These are phyloP conservation scores for Raffaelea arxii DNA, from an alignment of 2,329 filamentous ascomycete species.

Conservation along the genomic window DNA sequence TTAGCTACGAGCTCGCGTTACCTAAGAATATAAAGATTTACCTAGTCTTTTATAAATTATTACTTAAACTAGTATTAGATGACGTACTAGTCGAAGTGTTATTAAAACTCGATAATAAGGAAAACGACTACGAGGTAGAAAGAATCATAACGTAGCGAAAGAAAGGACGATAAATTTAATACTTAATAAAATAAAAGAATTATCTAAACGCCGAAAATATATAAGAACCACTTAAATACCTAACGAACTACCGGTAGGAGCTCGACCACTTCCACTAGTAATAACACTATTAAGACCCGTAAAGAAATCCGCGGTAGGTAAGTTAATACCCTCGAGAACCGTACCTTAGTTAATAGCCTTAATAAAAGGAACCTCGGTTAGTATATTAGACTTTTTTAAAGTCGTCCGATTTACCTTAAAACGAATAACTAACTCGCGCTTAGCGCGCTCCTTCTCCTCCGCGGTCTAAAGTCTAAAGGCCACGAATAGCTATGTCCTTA, in stretches of 20 bases:
- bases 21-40: neutral
- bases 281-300: too few species aligned
- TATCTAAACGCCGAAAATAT: neutral
- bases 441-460: neutral
- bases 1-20: neutral
- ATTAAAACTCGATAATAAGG: too few species aligned
- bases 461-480: neutral
- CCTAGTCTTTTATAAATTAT: neutral
- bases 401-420: neutral
- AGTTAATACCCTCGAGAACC: too few species aligned
- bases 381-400: neutral
- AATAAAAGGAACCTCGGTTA: too few species aligned
- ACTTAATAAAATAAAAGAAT: too few species aligned
- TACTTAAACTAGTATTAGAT: neutral
- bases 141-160: neutral
- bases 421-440: neutral
- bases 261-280: too few species aligned
- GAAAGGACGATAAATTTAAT: neutral
- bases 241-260: too few species aligned
- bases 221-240: too few species aligned
- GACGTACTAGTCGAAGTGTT: neutral
- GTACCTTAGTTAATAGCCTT: too few species aligned
- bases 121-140: neutral
- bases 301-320: too few species aligned
- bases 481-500: neutral